Evolutionary conservation across 805 yeast species (phyloP), one percentile per base, ranked within the genome.

Genomic region (Cyberlindnera xylosilytica): DNA sequence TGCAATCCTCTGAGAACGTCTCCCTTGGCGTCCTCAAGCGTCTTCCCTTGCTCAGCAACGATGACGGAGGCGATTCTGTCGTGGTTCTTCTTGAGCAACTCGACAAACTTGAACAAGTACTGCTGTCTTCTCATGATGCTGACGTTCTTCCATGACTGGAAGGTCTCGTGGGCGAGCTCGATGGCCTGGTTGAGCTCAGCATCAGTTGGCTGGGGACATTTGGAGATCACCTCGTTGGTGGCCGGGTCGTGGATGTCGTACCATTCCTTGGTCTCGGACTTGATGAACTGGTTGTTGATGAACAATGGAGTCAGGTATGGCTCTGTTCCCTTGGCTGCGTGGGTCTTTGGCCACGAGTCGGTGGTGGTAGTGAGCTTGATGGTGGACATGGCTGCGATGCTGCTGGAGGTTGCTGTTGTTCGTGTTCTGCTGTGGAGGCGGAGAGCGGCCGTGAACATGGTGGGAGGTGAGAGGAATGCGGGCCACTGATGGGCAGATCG

Each of bases 1-100:
- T 83, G 90, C 36, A 83, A 69, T 4, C 90, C 90, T 43, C 90
- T 70, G 41, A 83, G 70, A 13, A 83, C 90, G 53, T 83, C 83
- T 19, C 90, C 90, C 60, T 72, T 72, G 38, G 90, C 89, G 54
- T 83, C 90, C 15, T 78, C 78, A 60, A 83, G 78, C 15, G 88
- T 83, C 63, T 83, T 83, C 22, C 90, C 89, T 62, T 83, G 88
- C 64, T 86, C 83, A 44, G 77, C 72, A 47, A 82, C 83, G 47
- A 83, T 73, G 24, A 69, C 73, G 18, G 78, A 70, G 1, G 90
- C 90, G 18, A 83, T 64, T 44, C 85, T 62, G 62, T 83, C 88
- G 77, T 80, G 76, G 63, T 83, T 79, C 43, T 68, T 71, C 50
- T 81, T 75, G 53, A 83, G 71, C 47, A 83, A 69, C 54, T 74